Evolutionary conservation across 306 rosid species (phyloP).

Genomic region (Hippophae gyantsensis): DNA sequence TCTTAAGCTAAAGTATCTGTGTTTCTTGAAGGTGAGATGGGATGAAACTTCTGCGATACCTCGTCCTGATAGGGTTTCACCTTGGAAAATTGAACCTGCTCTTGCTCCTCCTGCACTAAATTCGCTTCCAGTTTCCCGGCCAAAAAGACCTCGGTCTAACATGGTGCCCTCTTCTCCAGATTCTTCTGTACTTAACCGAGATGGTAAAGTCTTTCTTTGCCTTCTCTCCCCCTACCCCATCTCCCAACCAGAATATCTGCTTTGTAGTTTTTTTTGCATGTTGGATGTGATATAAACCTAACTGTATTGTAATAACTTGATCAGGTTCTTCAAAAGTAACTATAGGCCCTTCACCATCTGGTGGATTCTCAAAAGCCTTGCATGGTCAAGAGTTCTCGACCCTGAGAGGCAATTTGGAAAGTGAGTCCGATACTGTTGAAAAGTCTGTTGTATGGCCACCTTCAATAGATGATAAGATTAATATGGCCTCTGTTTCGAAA

Average conservation of each 20-base stretch:
- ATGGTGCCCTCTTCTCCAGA: conserved; percentile 65
- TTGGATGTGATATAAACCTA: neutral
- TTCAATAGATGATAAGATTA: conserved; percentile 48
- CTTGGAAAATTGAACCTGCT: conserved; percentile 96
- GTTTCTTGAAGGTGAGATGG: conserved; percentile 78
- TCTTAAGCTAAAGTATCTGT: neutral
- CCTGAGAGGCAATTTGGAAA: conserved; percentile 58
- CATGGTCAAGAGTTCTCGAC: conserved; percentile 94
- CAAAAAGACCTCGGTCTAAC: conserved; percentile 71
- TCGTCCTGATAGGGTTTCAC: conserved; percentile 94
- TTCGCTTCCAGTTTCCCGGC: conserved; percentile 67
- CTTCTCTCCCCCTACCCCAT: too few species aligned
- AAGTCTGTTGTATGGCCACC: conserved; percentile 54
- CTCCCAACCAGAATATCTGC: neutral
- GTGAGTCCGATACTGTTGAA: conserved; percentile 49
- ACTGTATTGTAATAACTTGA: neutral
- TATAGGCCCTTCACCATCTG: conserved; percentile 53
- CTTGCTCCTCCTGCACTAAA: conserved; percentile 74
- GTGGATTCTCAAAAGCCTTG: conserved; percentile 84
- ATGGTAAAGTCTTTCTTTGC: conserved; percentile 37
- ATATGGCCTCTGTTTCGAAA: conserved; percentile 49
- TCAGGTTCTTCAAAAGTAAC: conserved; percentile 50
- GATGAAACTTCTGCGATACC: conserved; percentile 81
- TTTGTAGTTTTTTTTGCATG: neutral
- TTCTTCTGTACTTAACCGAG: conserved; percentile 72